Evolutionary conservation across 1,139 yeast species (phyloP).

Genomic region (Candida tetrigidarum): DNA sequence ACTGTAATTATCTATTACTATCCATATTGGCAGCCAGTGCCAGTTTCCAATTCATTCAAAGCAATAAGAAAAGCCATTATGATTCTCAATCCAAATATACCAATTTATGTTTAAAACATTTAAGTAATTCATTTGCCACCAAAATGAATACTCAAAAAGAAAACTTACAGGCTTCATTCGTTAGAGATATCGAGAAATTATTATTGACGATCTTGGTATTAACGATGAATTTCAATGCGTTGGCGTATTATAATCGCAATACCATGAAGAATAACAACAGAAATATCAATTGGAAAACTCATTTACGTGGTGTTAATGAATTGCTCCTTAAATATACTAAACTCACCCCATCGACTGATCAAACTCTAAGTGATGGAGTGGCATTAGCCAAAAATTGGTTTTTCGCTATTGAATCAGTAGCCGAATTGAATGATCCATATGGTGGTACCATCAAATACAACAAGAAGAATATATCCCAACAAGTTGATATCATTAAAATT

Average conservation of each 20-base stretch:
- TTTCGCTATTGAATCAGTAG: constrained; percentile 45
- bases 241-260: constrained; percentile 15
- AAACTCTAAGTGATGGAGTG: constrained; percentile 36
- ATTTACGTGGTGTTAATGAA: constrained; percentile 46
- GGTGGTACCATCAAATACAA: constrained; percentile 35
- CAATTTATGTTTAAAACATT: constrained; percentile 32
- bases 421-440: constrained; percentile 33
- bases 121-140: constrained; percentile 38
- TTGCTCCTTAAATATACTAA: constrained; percentile 36
- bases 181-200: constrained; percentile 40
- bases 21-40: constrained; percentile 43
- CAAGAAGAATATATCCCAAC: constrained; percentile 14
- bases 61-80: constrained; percentile 35
- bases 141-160: constrained; percentile 16
- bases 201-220: constrained; percentile 42
- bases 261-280: background rate
- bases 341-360: constrained; percentile 20
- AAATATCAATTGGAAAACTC: constrained; percentile 38
- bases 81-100: constrained; percentile 35
- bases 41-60: constrained; percentile 39
- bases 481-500: constrained; percentile 16
- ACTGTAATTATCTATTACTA: constrained; percentile 40
- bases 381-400: constrained; percentile 52
- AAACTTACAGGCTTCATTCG: constrained; percentile 16
- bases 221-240: constrained; percentile 43